These are phyloP conservation scores for Leptographium flavum DNA, from an alignment of 2,329 filamentous ascomycete species.

Conservation along the genomic window DNA sequence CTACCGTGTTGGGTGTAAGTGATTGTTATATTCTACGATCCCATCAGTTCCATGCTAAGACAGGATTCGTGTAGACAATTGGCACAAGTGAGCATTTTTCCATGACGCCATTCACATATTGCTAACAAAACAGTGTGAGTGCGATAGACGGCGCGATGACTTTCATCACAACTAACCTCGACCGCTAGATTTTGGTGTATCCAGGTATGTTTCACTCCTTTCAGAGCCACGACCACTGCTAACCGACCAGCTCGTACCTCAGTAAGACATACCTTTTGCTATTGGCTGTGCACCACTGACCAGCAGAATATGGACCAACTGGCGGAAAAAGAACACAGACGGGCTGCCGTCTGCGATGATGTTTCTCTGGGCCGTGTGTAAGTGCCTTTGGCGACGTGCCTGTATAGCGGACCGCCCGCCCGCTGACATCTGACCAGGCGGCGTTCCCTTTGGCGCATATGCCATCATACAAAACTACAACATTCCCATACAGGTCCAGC, in stretches of 20 bases:
- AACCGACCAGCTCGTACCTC: constrained; percentile 8
- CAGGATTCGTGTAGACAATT: constrained; percentile 14
- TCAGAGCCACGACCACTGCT: constrained; percentile 12
- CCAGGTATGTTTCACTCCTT: constrained; percentile 16
- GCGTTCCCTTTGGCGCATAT: constrained; percentile 26
- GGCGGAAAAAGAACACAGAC: constrained; percentile 44
- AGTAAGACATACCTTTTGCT: not conserved
- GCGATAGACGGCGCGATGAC: not conserved
- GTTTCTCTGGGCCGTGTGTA: constrained; percentile 47
- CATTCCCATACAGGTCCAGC: constrained; percentile 27
- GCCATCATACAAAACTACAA: constrained; percentile 26
- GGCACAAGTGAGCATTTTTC: constrained; percentile 15
- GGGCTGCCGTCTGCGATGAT: constrained; percentile 47
- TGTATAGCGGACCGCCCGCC: not conserved
- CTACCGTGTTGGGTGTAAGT: constrained; percentile 26
- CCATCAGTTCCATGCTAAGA: too few species aligned
- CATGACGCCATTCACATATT: not conserved
- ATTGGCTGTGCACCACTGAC: not conserved
- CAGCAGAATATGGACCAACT: constrained; percentile 43
- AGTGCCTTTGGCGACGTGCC: constrained; percentile 7
- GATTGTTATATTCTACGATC: too few species aligned
- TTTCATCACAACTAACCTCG: too few species aligned
- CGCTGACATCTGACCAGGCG: constrained; percentile 15
- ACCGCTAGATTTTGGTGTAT: constrained; percentile 27
- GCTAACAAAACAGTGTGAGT: not conserved